Evolutionary conservation across 768 basidiomycete genomes (phyloP), one percentile per base, ranked within the genome.

Genomic region (Russula abietina): DNA sequence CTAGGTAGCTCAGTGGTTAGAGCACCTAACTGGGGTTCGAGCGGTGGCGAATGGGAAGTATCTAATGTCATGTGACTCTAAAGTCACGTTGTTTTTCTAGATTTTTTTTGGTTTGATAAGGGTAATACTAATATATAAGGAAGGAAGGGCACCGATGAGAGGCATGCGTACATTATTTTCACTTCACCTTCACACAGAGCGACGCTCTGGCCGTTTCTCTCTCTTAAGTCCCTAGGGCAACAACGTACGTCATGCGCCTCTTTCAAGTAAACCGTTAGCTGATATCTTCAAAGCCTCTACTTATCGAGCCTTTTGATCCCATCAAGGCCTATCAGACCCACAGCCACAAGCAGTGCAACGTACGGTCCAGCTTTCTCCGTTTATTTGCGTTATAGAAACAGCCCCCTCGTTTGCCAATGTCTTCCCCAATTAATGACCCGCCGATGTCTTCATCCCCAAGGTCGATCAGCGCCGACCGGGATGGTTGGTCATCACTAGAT

Each of bases 401-500:
- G 26, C 6, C 11, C 33, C 7, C 14, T 50, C 12, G 19, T n/a
- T 50, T 19, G 24, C 16, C 28, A 41, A 64, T 64, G 62, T 59
- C 62, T 54, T 60, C 32, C n/a, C n/a, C 58, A 30, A 41, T 39
- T 19, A 51, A 24, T 19, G 54, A 60, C 19, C 38, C 12, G 0
- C 54, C 62, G 9, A 16, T 64, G 2, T 48, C 65, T 5, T 65
- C 65, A 8, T 66, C 65, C 36, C 62, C 65, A 28, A 56, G 11
- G 53, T 53, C 41, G 6, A 49, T 66, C 50, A 30, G 26, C 26
- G 6, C 7, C 33, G 50, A 33, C 24, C 41, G 9, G n/a, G 65
- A 66, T 14, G 58, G 55, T 3, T 65, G 36, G 11, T 39, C 64
- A n/a, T 67, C 67, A 9, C 14, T 48, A 64, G 71, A 71, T 38